Conservation (phyloP, 164 flowering plant species). For the Nymphaea thermarum region DNA sequence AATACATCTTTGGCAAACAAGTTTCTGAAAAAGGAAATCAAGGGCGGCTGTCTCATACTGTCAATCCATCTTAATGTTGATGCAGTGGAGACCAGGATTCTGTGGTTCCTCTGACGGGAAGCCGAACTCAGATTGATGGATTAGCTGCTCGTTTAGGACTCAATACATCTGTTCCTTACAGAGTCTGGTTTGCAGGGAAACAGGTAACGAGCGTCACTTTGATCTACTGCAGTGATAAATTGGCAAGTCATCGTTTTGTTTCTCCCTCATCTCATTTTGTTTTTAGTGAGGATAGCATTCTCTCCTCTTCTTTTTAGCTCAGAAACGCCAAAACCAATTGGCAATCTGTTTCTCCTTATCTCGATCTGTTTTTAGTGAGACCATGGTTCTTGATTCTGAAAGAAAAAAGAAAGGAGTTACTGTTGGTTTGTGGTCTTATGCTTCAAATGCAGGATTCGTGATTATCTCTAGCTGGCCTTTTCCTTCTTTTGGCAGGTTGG, state of each 20-base stretch:
- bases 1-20: too few species aligned
- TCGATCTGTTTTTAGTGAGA: too few species aligned
- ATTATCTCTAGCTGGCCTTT: neutral
- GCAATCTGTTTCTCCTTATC: too few species aligned
- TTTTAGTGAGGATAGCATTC: too few species aligned
- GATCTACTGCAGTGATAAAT: neutral
- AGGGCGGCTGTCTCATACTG: too few species aligned
- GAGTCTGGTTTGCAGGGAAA: conserved; percentile 79
- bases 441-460: neutral
- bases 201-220: conserved; percentile 31
- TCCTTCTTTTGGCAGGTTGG: conserved; percentile 42
- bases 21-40: too few species aligned
- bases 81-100: conserved; percentile 92
- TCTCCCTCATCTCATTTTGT: neutral
- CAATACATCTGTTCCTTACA: conserved; percentile 54
- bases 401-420: neutral
- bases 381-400: neutral
- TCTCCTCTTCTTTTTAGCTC: too few species aligned
- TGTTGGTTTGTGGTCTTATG: neutral
- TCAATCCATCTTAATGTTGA: neutral
- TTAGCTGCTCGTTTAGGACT: conserved; percentile 46
- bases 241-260: neutral
- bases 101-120: conserved; percentile 77
- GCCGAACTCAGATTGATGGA: conserved; percentile 47
- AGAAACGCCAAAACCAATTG: too few species aligned